Base-by-base conservation (phyloP, 1,139 yeast genomes). In the Scheffersomyces illinoinensis region DNA sequence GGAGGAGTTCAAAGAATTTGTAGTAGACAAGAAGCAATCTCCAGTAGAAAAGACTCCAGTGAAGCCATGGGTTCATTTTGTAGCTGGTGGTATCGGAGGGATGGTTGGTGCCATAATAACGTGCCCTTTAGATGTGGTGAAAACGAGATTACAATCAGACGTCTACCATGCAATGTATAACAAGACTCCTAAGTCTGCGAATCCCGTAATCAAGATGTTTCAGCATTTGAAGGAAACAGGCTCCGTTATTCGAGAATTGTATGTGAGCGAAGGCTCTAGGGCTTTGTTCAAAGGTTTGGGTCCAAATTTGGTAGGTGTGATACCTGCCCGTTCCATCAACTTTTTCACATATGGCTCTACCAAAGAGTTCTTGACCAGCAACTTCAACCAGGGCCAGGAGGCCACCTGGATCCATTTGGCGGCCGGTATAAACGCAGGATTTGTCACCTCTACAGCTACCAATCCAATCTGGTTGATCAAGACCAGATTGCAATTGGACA, bases 41-140 rank as follows among this genome's bases (percentile, higher is more conserved):
- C 50, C 59, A 54, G 52, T 49, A 24, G 54, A 61, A 61, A 55
- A 64, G 56, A 56, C 72, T 62, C 65, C 69, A 56, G 86, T 88
- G 2, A 85, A 85, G 65, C 96, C 96, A 57, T 93, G 98, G 97
- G 92, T 93, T 7, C 98, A 93, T 75, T 95, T 93, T 71, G 91
- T 93, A n/a, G 98, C 99, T n/a, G 99, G 99, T 51, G 99, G 98
- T 50, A 68, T 91, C 33, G 99, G 98, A 48, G 99, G 99, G 12
- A 95, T 95, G 97, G 91, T 96, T 20, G 99, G 99, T 19, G 97
- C 99, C 1, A 77, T 93, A 2, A 88, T 88, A 58, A 96, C 99
- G 0, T 90, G 97, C 66, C 99, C 99, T 0, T 84, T 96, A 62
- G 99, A 96, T 75, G 97, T 96, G 57, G 97, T 96, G 54, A 96